Evolutionary conservation across 768 basidiomycete genomes (phyloP).

Genomic region (Lactifluus pinguis): DNA sequence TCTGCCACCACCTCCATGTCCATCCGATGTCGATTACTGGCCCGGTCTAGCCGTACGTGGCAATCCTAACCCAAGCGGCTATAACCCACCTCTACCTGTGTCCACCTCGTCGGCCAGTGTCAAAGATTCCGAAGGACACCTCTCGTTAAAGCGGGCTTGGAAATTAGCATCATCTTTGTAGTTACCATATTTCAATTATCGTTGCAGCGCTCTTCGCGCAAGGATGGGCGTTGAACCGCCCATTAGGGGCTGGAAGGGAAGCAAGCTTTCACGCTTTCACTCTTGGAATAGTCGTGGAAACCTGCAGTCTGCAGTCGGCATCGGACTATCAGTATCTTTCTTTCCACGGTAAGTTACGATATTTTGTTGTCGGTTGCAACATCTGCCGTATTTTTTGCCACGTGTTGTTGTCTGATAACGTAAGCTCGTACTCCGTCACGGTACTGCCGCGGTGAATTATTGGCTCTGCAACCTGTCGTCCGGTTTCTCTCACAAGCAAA

Average conservation of each 20-base stretch:
- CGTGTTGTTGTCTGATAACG: neutral
- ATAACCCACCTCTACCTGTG: conserved; percentile 20
- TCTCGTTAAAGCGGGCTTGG: conserved; percentile 38
- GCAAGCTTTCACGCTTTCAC: neutral
- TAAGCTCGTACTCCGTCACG: conserved; percentile 2
- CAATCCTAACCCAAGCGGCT: conserved; percentile 31
- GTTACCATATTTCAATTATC: conserved; percentile 35
- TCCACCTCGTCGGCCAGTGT: conserved; percentile 12
- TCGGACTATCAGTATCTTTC: neutral
- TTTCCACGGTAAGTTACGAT: neutral
- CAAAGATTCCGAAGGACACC: neutral
- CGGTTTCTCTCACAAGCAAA: neutral
- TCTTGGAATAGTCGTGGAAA: neutral
- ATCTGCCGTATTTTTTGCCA: neutral
- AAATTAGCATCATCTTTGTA: conserved; percentile 42
- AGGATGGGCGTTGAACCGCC: conserved; percentile 31
- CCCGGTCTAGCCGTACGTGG: conserved; percentile 61
- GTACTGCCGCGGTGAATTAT: neutral
- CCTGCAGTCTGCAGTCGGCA: neutral
- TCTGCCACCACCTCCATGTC: no score
- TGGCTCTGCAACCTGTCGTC: neutral
- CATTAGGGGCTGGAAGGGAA: neutral
- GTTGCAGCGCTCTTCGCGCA: conserved; percentile 39
- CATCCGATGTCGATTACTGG: conserved; percentile 63
- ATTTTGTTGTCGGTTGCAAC: no score